These are phyloP conservation scores for Penicillium carneum DNA, from an alignment of 2,329 filamentous ascomycete species.

Conservation along the genomic window DNA sequence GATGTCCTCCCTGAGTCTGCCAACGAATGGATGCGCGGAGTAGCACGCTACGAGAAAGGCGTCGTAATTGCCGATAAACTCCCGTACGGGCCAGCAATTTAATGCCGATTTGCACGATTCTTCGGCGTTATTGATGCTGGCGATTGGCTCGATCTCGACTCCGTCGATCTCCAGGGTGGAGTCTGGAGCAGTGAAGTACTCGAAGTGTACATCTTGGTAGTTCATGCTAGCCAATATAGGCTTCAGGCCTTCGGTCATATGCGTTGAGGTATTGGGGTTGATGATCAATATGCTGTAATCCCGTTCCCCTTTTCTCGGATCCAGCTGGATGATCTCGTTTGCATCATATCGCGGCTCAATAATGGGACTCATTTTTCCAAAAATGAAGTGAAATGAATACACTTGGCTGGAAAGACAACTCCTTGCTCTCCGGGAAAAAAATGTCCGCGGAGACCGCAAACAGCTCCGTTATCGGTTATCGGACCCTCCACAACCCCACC, in stretches of 20 bases:
- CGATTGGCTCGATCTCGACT: conserved; percentile 59
- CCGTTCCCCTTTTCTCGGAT: conserved; percentile 21
- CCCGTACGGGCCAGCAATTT: conserved; percentile 66
- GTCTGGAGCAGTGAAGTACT: conserved; percentile 51
- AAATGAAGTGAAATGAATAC: neutral
- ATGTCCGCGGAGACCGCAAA: conserved; percentile 8
- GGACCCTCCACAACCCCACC: conserved; percentile 31
- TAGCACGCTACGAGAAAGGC: conserved; percentile 89
- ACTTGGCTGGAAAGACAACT: neutral
- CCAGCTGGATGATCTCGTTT: conserved; percentile 3
- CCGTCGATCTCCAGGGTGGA: conserved; percentile 43
- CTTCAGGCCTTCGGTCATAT: conserved; percentile 54
- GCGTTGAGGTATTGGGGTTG: conserved; percentile 56
- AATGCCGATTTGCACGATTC: conserved; percentile 71
- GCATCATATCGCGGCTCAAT: conserved; percentile 4
- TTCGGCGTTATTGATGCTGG: conserved; percentile 77
- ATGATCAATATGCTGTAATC: conserved; percentile 50
- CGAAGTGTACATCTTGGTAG: conserved; percentile 47
- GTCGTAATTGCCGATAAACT: conserved; percentile 60
- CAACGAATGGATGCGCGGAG: conserved; percentile 80
- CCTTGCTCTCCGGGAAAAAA: conserved; percentile 12
- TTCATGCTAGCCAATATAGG: conserved; percentile 50
- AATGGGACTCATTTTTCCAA: conserved; percentile 3
- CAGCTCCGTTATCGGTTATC: conserved; percentile 28
- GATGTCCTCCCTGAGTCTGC: conserved; percentile 60